Base-by-base conservation (phyloP, 352 stramenopile species). In the Pythium plurisporium region DNA sequence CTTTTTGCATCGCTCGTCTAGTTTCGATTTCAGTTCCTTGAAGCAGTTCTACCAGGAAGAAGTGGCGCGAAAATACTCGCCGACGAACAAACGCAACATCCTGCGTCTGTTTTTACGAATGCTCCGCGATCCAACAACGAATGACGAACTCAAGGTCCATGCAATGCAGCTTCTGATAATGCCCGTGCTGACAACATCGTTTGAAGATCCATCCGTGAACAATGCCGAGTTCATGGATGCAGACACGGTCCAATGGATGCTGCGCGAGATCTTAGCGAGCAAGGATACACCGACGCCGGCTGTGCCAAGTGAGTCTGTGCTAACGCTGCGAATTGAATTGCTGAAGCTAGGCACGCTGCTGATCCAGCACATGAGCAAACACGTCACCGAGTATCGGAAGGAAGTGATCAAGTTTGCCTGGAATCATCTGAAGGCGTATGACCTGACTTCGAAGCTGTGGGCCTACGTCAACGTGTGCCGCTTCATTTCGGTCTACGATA, bases 361-460 rank as follows among this genome's bases (percentile, higher is more conserved):
- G 8, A 97, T 99, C 23, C 91, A 99, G 59, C 87, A 97, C 55
- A 95, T 98, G 74, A 87, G 85, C 64, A 81, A 96, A 49, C 89
- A 97, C 29, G 79, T 99, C 36, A 88, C 83, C 6, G 83, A 97
- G 15, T 84, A 98, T 59, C 76, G 94, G 55, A 98, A 98, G 54
- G 95, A 99, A 68, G 87, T 99, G 42, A 96, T 99, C 49, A 99
- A 99, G 72, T 99, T 98, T 84, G 96, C 96, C 30, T 99, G 95
- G 96, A 95, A 94, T 58, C 82, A 98, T 61, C 74, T 99, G 19
- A 99, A 99, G 72, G 88, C 85, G 1, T 89, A 98, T 19, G 91
- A 99, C 66, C 58, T 94, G 31, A 95, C 79, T 12, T 98, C 91
- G 8, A 99, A 99, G 69, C 83, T 98, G 33, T 98, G 95, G 89